A percentile compares a stretch with the other conserved stretches of the same genome.
phyloP scores from a whole-genome alignment of 208 protist genomes.

The Angomonas ambiguus region DNA sequence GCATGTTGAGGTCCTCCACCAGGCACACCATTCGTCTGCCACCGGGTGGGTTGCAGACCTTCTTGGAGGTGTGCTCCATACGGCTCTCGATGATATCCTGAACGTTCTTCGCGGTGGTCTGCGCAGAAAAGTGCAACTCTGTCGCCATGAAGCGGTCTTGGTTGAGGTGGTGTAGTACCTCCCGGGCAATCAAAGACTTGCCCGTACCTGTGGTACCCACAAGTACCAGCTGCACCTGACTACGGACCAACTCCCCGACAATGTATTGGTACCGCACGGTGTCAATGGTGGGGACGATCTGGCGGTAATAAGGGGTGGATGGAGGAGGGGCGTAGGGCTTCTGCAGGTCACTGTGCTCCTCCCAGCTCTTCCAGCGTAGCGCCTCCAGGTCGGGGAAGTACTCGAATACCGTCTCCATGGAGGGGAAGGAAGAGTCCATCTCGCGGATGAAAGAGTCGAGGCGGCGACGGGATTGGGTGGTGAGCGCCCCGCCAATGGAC shows the following conservation, averaged over 20 bases:
- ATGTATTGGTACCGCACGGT: constrained; percentile 96
- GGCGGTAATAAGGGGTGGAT: constrained; percentile 91
- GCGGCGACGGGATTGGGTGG: constrained; percentile 89
- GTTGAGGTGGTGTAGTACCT: constrained; percentile 80
- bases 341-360: constrained; percentile 88
- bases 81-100: constrained; percentile 95
- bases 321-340: constrained; percentile 76
- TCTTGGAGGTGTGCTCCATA: constrained; percentile 96
- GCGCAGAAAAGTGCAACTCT: constrained; percentile 95
- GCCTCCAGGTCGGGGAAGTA: constrained; percentile 93
- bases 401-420: constrained; percentile 96
- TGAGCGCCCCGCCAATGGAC: constrained; percentile 93
- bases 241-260: constrained; percentile 84
- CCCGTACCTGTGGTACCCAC: constrained; percentile 96
- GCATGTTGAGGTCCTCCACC: constrained; percentile 99
- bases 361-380: constrained; percentile 92
- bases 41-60: constrained; percentile 92
- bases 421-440: constrained; percentile 94
- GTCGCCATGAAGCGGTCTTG: constrained; percentile 82
- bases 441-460: constrained; percentile 93
- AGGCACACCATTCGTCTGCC: constrained; percentile 95
- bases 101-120: constrained; percentile 92
- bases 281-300: constrained; percentile 98
- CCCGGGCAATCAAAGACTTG: constrained; percentile 93
- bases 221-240: constrained; percentile 87